Evolutionary conservation across 192 early-diverging fungal species (phyloP).

Genomic region (Spinellus fusiger): DNA sequence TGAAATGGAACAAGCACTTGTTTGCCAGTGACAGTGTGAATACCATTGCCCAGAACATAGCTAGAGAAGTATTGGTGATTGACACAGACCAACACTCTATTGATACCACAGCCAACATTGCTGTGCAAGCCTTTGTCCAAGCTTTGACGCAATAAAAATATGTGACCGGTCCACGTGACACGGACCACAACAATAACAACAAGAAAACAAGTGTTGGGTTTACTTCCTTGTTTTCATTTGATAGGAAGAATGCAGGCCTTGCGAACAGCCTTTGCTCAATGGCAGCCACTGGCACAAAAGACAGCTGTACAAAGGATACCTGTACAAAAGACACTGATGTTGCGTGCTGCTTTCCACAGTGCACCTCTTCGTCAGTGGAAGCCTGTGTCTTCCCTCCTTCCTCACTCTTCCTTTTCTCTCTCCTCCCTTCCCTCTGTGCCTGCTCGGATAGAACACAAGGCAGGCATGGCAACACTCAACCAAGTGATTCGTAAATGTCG

Average conservation of each 20-base stretch:
- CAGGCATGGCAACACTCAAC: conserved; percentile 81
- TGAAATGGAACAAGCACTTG: conserved; percentile 39
- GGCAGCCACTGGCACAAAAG: neutral
- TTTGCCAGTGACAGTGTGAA: neutral
- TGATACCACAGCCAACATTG: conserved; percentile 7
- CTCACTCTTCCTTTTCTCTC: neutral
- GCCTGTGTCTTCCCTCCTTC: neutral
- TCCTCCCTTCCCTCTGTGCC: too few relatives aligned
- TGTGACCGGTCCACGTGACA: neutral
- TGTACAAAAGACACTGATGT: too few relatives aligned
- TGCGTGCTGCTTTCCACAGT: neutral
- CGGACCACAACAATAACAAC: neutral
- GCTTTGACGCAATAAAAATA: neutral
- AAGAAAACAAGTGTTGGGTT: neutral
- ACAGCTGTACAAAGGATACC: neutral
- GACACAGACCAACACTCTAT: conserved; percentile 17
- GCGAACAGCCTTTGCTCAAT: neutral
- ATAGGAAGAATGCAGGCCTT: neutral
- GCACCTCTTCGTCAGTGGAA: neutral
- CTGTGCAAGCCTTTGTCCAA: neutral
- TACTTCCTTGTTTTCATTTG: too few relatives aligned
- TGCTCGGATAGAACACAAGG: conserved; percentile 5
- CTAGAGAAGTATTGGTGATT: conserved; percentile 10
- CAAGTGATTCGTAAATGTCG: conserved; percentile 86
- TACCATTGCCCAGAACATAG: neutral